A percentile compares a stretch with the other conserved stretches of the same genome.
phyloP scores from a whole-genome alignment of 1,139 yeast species.

The Saccharomyces uvarum region DNA sequence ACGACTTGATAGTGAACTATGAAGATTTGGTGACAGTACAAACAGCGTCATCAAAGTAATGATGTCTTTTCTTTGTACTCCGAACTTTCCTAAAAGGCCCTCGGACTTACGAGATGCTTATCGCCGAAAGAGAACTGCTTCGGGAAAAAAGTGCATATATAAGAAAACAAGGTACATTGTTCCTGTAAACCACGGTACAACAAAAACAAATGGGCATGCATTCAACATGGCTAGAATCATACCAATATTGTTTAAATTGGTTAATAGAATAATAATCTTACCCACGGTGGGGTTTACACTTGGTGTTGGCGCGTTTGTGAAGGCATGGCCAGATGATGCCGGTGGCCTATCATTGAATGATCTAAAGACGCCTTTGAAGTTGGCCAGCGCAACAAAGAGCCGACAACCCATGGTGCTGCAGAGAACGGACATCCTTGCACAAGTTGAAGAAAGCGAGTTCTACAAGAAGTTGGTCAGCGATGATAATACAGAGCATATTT shows the following conservation, averaged over 20 bases:
- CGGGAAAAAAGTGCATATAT: neutral
- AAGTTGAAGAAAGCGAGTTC: slow-evolving; percentile 13
- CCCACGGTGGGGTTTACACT: slow-evolving; percentile 28
- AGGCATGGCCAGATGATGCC: slow-evolving; percentile 30
- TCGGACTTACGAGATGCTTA: neutral
- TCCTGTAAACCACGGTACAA: neutral
- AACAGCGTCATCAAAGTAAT: neutral
- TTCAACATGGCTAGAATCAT: neutral
- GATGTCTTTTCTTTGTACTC: neutral
- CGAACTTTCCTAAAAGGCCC: neutral
- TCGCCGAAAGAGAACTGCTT: neutral
- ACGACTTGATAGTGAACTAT: slow-evolving; percentile 40
- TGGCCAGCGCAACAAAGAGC: neutral
- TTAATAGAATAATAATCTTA: slow-evolving; percentile 19
- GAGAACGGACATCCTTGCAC: slow-evolving; percentile 20
- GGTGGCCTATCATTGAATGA: slow-evolving; percentile 19
- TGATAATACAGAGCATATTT: slow-evolving; percentile 13
- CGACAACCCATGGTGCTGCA: slow-evolving; percentile 17
- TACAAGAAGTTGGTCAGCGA: slow-evolving; percentile 14
- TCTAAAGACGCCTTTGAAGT: neutral
- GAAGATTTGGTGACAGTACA: neutral
- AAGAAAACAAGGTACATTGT: neutral
- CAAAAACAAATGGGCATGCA: neutral
- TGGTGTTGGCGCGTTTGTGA: slow-evolving; percentile 25
- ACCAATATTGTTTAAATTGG: slow-evolving; percentile 3